Conservation (phyloP, 1,284 basidiomycete species). For the Cryptococcus neoformans region DNA sequence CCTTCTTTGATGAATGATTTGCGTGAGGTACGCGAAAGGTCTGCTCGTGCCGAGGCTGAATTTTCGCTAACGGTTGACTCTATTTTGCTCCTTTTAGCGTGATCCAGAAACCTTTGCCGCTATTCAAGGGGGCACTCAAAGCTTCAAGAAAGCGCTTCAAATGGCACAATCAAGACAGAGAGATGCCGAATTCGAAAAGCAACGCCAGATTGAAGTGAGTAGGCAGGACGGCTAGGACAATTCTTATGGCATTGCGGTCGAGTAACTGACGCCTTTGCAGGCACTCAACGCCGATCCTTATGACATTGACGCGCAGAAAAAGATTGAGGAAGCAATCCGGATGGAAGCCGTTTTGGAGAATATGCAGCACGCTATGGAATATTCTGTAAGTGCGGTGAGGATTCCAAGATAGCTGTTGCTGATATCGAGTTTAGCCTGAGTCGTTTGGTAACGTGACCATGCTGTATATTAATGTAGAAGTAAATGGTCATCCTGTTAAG, state of each 20-base stretch:
- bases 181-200: constrained; percentile 57
- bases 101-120: constrained; percentile 78
- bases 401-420: background rate
- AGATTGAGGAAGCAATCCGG: constrained; percentile 90
- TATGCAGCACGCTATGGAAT: constrained; percentile 86
- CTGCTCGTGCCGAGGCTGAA: background rate
- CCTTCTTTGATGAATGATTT: constrained; percentile 72
- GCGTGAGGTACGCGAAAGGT: constrained; percentile 56
- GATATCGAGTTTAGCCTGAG: constrained; percentile 62
- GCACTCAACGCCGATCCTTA: constrained; percentile 78
- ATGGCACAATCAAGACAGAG: constrained; percentile 60
- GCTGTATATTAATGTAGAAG: constrained; percentile 80
- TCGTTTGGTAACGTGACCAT: constrained; percentile 92
- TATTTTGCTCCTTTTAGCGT: constrained; percentile 50
- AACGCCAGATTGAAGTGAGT: constrained; percentile 60
- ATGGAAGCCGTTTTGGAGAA: constrained; percentile 89
- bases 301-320: constrained; percentile 82
- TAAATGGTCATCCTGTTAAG: constrained; percentile 85
- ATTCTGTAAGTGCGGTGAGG: constrained; percentile 52
- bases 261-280: constrained; percentile 39
- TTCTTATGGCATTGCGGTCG: background rate
- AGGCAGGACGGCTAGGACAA: background rate
- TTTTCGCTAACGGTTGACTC: background rate
- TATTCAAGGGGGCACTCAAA: constrained; percentile 62
- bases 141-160: constrained; percentile 70